Evolutionary conservation across 306 rosid species (phyloP).

Genomic region (Trichosanthes cucumerina): DNA sequence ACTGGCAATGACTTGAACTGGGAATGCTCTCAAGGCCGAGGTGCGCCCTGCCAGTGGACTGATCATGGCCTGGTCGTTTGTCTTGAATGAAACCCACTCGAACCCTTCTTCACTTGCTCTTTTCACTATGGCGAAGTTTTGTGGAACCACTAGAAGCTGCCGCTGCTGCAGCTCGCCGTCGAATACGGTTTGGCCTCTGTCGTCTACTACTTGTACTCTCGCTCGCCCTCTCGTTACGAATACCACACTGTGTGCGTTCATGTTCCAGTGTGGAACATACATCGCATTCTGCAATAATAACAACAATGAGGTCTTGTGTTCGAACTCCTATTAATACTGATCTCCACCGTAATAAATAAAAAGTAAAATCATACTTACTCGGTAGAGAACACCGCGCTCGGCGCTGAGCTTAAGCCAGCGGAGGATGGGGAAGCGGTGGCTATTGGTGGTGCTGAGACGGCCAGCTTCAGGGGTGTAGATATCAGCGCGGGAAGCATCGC

Average conservation of each 20-base stretch:
- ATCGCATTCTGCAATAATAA: constrained; percentile 40
- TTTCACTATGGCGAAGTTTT: constrained; percentile 38
- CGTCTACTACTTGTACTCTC: constrained; percentile 36
- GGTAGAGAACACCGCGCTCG: constrained; percentile 24
- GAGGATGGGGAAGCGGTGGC: constrained; percentile 27
- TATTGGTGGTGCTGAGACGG: constrained; percentile 24
- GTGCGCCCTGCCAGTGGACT: constrained; percentile 32
- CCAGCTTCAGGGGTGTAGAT: constrained; percentile 30
- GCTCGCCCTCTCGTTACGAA: constrained; percentile 46
- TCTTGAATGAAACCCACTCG: constrained; percentile 47
- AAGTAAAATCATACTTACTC: constrained; percentile 12
- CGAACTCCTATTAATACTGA: too few relatives aligned
- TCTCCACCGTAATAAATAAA: too few relatives aligned
- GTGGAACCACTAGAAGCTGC: constrained; percentile 38
- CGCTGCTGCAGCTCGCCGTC: constrained; percentile 29
- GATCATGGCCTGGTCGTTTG: constrained; percentile 24
- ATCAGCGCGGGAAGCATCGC: constrained; percentile 19
- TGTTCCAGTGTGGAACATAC: constrained; percentile 48
- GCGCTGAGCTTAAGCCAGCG: constrained; percentile 28
- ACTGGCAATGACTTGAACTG: constrained; percentile 29
- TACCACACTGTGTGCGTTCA: constrained; percentile 31
- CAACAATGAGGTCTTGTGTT: too few relatives aligned
- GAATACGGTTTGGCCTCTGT: constrained; percentile 29
- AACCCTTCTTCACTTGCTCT: constrained; percentile 27
- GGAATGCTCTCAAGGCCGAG: constrained; percentile 22